Evolutionary conservation across 2,329 filamentous ascomycete genomes (phyloP).

Genomic region (Penicillium sp.): DNA sequence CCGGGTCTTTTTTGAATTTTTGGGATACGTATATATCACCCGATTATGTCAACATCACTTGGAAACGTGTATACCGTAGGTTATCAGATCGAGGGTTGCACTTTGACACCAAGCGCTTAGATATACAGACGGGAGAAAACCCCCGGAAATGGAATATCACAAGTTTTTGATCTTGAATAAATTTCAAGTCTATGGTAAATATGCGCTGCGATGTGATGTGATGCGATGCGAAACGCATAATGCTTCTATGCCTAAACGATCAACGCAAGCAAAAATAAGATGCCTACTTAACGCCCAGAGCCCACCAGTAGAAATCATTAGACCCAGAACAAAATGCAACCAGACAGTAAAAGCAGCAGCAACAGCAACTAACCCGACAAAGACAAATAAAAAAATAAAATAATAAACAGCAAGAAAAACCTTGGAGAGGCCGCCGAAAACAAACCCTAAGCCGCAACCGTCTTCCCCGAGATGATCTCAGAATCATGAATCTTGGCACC

Average conservation of each 20-base stretch:
- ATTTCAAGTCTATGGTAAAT: too few species aligned
- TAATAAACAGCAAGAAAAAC: slow-evolving; percentile 1
- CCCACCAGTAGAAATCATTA: neutral
- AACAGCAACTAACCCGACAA: neutral
- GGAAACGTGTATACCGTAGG: neutral
- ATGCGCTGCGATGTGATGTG: too few species aligned
- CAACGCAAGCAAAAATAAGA: slow-evolving; percentile 1
- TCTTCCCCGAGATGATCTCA: slow-evolving; percentile 28
- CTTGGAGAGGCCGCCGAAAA: neutral
- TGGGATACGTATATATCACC: slow-evolving; percentile 12
- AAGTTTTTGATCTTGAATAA: neutral
- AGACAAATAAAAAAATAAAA: neutral
- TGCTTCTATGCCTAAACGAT: slow-evolving; percentile 6
- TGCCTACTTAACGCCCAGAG: neutral
- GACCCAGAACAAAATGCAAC: neutral
- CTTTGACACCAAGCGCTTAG: too few species aligned
- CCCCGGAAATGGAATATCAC: too few species aligned
- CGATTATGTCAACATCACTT: too few species aligned
- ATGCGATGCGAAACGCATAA: too few species aligned
- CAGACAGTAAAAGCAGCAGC: neutral
- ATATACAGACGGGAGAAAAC: neutral
- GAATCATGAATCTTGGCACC: slow-evolving; percentile 45
- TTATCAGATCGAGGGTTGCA: too few species aligned
- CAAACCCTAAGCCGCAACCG: slow-evolving; percentile 7
- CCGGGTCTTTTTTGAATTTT: slow-evolving; percentile 7